Conservation (phyloP, 2,329 filamentous ascomycete genomes). For the Phoma herbarum region DNA sequence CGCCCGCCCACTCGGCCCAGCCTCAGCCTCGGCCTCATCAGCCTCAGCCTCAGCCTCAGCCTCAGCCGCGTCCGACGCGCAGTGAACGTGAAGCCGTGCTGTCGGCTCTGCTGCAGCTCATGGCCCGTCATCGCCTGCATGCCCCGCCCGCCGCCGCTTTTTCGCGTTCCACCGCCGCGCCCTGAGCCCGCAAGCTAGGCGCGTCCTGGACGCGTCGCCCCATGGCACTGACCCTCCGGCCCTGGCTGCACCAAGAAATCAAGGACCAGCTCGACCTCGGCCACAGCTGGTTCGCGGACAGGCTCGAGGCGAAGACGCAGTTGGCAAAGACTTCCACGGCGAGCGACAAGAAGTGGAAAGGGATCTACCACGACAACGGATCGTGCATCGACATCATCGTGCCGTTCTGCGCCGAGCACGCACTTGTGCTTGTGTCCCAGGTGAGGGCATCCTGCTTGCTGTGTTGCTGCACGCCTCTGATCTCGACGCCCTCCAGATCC, state of each 20-base stretch:
- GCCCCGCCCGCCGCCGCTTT: conserved; percentile 2
- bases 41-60: too few species aligned
- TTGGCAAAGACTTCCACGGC: conserved; percentile 8
- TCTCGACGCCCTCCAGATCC: conserved; percentile 13
- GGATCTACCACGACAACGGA: conserved; percentile 48
- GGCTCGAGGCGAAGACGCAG: conserved; percentile 17
- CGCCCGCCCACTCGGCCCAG: too few species aligned
- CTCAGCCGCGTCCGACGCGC: conserved; percentile 1
- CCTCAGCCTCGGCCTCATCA: too few species aligned
- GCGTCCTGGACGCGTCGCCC: conserved; percentile 12
- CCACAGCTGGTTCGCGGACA: conserved; percentile 34
- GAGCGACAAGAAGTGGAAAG: conserved; percentile 28
- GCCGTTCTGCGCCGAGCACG: conserved; percentile 16
- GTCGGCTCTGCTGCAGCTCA: neutral
- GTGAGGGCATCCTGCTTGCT: conserved; percentile 7
- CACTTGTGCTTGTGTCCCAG: conserved; percentile 36
- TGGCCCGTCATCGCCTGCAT: neutral
- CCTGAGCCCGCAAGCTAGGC: neutral
- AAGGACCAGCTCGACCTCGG: conserved; percentile 33
- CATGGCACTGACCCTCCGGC: conserved; percentile 28
- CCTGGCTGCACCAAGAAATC: conserved; percentile 38
- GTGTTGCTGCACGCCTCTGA: conserved; percentile 9
- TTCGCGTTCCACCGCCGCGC: neutral
- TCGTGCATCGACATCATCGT: conserved; percentile 43
- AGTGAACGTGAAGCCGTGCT: neutral